Evolutionary conservation across 768 basidiomycete genomes (phyloP), one percentile per base, ranked within the genome.

Genomic region (Melanogaster broomeanus): DNA sequence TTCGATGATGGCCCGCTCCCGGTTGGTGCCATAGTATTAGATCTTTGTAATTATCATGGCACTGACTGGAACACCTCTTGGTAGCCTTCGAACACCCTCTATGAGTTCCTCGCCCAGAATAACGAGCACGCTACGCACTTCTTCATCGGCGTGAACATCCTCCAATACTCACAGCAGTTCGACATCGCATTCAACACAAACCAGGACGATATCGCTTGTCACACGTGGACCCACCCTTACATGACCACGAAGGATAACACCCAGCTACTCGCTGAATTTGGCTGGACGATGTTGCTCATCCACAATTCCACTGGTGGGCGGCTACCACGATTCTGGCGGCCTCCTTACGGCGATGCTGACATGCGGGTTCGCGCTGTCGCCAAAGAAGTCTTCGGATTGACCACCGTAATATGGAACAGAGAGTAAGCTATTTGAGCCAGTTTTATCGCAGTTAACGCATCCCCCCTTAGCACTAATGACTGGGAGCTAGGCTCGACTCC

Each of bases 351-450:
- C 30, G 88, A 95, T 66, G 79, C 80, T 40, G 95, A 98, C 63
- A 81, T 78, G 67, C 82, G 95, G 42, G 90, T 96, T 28, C 76
- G 82, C 31, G 85, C 93, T 5, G 91, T 98, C 61, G 95, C 94
- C 22, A 76, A 79, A 63, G 84, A 91, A 65, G 86, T 94, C 28
- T 94, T 97, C 64, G 91, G 90, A 22, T 68, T 98, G 56, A 77
- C 77, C 19, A 88, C 89, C n/a, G 80, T 95, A 48, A 70, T 91
- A 57, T 98, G 95, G 95, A 94, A 95, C 69, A 81, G 85, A 52
- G 94, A 94, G 88, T 90, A 71, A 46, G 81, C 54, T 6, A 1
- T 45, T 21, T 56, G 19, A 21, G 13, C 5, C 33, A n/a, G n/a
- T 44, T 11, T 41, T 30, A n/a, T n/a, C n/a, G n/a, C n/a, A n/a